Base-by-base conservation (phyloP, 805 yeast genomes). In the Myxozyma lipomycoides region DNA sequence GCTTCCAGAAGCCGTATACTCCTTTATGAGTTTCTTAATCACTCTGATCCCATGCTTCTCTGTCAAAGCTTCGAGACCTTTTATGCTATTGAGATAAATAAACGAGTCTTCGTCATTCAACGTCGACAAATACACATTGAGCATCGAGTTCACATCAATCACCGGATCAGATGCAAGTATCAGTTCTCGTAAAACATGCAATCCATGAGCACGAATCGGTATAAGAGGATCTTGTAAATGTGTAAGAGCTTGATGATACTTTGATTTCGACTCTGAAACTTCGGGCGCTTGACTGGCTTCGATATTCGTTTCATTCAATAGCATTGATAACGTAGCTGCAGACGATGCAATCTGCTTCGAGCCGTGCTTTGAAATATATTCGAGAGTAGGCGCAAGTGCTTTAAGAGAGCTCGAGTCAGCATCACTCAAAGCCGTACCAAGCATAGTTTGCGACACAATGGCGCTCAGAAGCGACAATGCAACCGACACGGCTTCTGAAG, bases 201-300 rank as follows among this genome's bases (percentile, higher is more conserved):
- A 68, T 0, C 98, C 98, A 66, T 86, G 89, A 0, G 95, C 98
- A 47, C 89, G 73, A 1, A 91, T 78, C 0, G 98, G 96, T 2
- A 86, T 82, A 39, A 84, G 68, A 0, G 90, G 85, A 66, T 90
- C 96, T 49, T 80, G 81, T 39, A 93, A 66, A 52, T 82, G 78
- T 1, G 76, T 70, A 34, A 86, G 68, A 0, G 96, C 96, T 28
- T 78, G 72, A 15, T 77, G 74, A 42, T 84, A 67, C 0, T 56
- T 54, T 4, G 51, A 56, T 24, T 56, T 61, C 21, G 58, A 50
- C n/a, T 48, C 57, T 12, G 48, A 44, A 22, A 55, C 17, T 21
- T 44, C 19, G n/a, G 48, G 12, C n/a, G 21, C 22, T 3, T 48
- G 26, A 2, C 35, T 18, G 2, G 37, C 42, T 9, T 40, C 40